A percentile compares a stretch with the other conserved stretches of the same genome.
phyloP scores from a whole-genome alignment of 257 asterid genomes.

The Ehretia macrophylla region DNA sequence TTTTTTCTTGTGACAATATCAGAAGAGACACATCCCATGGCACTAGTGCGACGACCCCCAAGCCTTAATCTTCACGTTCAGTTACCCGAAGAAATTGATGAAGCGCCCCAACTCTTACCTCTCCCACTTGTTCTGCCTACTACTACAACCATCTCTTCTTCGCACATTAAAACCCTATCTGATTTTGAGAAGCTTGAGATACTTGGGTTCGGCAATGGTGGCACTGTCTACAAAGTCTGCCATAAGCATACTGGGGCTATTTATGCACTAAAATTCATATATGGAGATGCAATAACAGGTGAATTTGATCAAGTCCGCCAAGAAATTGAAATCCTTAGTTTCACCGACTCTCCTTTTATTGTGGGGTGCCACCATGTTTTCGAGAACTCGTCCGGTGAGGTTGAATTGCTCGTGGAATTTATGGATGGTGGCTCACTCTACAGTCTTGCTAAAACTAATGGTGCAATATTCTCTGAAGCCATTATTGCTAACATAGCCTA shows the following conservation, averaged over 20 bases:
- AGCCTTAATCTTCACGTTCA: not conserved
- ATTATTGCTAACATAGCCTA: too few species aligned
- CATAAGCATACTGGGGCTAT: too few species aligned
- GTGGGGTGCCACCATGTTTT: conserved; percentile 1
- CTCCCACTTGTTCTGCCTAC: too few species aligned
- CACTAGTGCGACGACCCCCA: not conserved
- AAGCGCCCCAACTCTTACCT: too few species aligned
- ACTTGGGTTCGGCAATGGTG: too few species aligned
- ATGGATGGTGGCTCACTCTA: not conserved
- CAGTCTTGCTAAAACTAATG: not conserved
- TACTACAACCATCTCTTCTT: too few species aligned
- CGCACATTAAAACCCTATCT: too few species aligned
- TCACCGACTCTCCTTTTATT: not conserved
- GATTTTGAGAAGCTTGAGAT: conserved; percentile 7
- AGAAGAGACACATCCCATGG: too few species aligned
- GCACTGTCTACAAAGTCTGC: too few species aligned
- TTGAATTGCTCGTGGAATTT: not conserved
- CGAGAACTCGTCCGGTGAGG: not conserved
- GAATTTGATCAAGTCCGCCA: not conserved
- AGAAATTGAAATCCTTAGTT: conserved; percentile 4
- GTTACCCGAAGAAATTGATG: not conserved
- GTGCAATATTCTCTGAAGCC: not conserved
- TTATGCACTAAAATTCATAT: too few species aligned
- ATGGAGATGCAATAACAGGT: too few species aligned
- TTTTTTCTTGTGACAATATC: too few species aligned